Conservation (phyloP, 306 rosid species). For the Abrus pulchellus region DNA sequence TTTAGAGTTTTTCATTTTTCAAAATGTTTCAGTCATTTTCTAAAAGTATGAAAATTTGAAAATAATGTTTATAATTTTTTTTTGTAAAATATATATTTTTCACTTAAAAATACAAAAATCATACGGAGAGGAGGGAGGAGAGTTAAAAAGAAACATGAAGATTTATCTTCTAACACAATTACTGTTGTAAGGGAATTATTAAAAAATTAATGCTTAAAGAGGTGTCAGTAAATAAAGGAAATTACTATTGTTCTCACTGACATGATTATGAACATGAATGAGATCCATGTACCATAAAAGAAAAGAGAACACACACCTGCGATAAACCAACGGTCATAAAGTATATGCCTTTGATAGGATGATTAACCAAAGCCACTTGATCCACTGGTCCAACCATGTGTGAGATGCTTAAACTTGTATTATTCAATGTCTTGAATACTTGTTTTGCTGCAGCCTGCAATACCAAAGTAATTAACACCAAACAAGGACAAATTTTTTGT, state of each 20-base stretch:
- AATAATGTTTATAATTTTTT: no score
- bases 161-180: no score
- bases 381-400: conserved; percentile 63
- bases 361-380: conserved; percentile 52
- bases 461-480: background rate
- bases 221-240: background rate
- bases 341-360: conserved; percentile 47
- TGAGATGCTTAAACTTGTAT: conserved; percentile 56
- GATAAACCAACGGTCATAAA: conserved; percentile 41
- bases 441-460: conserved; percentile 51
- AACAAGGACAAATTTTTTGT: background rate
- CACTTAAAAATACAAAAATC: no score
- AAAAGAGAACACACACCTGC: conserved; percentile 15
- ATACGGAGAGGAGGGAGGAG: no score
- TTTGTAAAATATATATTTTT: no score
- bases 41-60: no score
- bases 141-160: no score
- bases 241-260: background rate
- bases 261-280: background rate
- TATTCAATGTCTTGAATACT: conserved; percentile 28
- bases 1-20: no score
- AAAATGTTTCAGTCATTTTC: no score
- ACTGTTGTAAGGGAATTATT: no score
- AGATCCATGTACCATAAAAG: no score
- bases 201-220: background rate